A percentile compares a stretch with the other conserved stretches of the same genome.
Conservation (phyloP, 1,139 yeast species). For the Yarrowia galli region DNA sequence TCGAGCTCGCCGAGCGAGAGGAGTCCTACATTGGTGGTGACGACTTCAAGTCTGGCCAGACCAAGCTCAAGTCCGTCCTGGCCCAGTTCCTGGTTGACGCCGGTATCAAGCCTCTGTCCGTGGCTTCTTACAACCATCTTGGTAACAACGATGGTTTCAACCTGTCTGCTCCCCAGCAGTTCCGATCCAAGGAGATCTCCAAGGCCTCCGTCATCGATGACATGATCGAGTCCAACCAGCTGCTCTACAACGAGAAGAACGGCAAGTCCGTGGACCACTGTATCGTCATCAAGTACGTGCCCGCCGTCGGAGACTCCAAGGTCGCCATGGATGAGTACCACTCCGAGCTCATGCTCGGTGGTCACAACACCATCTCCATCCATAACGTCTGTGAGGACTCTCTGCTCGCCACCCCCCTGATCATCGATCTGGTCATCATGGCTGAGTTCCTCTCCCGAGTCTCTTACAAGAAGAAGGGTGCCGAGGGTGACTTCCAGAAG, state of each 20-base stretch:
- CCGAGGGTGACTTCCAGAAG: constrained; percentile 59
- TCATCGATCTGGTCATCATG: constrained; percentile 88
- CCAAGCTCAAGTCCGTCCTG: constrained; percentile 91
- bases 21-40: constrained; percentile 91
- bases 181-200: constrained; percentile 93
- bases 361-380: constrained; percentile 91
- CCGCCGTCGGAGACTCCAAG: constrained; percentile 95
- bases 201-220: constrained; percentile 94
- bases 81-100: constrained; percentile 97
- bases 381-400: constrained; percentile 98
- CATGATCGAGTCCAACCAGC: constrained; percentile 86
- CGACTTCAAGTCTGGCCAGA: constrained; percentile 97
- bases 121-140: constrained; percentile 94
- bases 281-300: constrained; percentile 91
- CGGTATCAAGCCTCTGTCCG: constrained; percentile 92
- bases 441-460: constrained; percentile 90
- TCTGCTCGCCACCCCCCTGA: constrained; percentile 90
- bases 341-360: constrained; percentile 96
- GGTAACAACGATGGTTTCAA: constrained; percentile 97
- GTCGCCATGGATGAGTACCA: constrained; percentile 99
- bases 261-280: constrained; percentile 90
- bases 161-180: constrained; percentile 89
- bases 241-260: constrained; percentile 79
- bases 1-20: constrained; percentile 84
- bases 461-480: constrained; percentile 65